Evolutionary conservation across 208 protist genomes (phyloP), one percentile per base, ranked within the genome.

Genomic region (Crithidia brevicula): DNA sequence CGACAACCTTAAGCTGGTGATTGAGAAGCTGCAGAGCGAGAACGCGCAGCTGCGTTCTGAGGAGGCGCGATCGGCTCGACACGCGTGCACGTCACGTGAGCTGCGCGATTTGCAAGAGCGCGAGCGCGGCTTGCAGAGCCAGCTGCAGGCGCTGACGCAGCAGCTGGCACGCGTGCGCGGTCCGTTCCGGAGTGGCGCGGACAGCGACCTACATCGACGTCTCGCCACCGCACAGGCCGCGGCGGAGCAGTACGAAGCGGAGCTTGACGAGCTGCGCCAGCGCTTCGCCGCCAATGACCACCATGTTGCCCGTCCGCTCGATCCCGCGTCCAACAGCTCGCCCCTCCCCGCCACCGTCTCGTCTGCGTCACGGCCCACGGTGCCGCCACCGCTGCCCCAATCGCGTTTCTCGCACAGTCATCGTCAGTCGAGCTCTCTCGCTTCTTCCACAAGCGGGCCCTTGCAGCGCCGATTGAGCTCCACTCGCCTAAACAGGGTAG

Each of bases 1-100:
- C 22, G 88, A 90, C 23, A 92, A 91, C 50, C 53, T 96, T 25
- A 90, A 91, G 61, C 38, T 88, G 27, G 83, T 93, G 22, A 81
- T 96, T 23, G 75, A 88, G 40, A 78, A 81, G 31, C 73, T 96
- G 52, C 86, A 92, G 67, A 22, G 57, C 34, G 89, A 96, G 56
- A 96, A 96, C 51, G 57, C 47, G 18, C 54, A 77, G n/a, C 71
- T 96, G 11, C 69, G 75, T 43, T 65, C 67, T 1, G 42, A 27
- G 7, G 45, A 68, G 42, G 36, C 72, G 49, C 63, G 71, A 38
- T 79, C 77, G 31, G 52, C 63, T 2, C 66, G 54, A 8, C 79
- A 91, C 64, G 74, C 76, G 50, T 78, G 82, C 31, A 66, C 86
- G 53, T 54, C 88, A 40, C 84, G 79, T n/a, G 88, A 93, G 72